A percentile compares a stretch with the other conserved stretches of the same genome.
phyloP scores from a whole-genome alignment of 495 filamentous ascomycete species.

The Penicillium fimorum region DNA sequence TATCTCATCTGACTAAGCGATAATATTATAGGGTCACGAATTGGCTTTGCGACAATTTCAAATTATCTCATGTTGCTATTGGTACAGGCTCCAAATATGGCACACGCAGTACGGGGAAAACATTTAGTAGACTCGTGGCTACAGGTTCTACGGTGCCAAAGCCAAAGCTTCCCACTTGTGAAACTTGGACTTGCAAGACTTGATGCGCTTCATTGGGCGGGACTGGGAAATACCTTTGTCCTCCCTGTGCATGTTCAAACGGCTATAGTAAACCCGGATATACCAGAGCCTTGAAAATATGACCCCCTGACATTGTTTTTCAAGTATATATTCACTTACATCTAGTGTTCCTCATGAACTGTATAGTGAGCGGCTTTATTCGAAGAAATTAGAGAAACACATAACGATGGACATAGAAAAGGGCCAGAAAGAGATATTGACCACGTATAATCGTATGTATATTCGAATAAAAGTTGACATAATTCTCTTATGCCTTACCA shows the following conservation, averaged over 20 bases:
- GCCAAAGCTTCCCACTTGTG: constrained; percentile 31
- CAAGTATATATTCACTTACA: background rate
- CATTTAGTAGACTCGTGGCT: constrained; percentile 37
- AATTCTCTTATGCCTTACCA: no score
- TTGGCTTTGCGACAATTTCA: constrained; percentile 38
- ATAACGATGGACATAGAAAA: constrained; percentile 7
- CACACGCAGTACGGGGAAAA: constrained; percentile 31
- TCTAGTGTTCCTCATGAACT: background rate
- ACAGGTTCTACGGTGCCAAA: constrained; percentile 32
- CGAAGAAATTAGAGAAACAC: background rate
- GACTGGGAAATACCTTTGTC: constrained; percentile 27
- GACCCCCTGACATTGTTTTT: background rate
- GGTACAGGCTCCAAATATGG: constrained; percentile 34
- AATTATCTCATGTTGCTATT: constrained; percentile 38
- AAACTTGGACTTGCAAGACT: constrained; percentile 34
- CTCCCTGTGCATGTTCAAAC: constrained; percentile 32
- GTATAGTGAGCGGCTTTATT: background rate
- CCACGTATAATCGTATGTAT: background rate
- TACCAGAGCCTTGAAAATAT: background rate
- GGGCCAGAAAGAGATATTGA: background rate
- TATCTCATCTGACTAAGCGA: background rate
- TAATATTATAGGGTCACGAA: constrained; percentile 32
- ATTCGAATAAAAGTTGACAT: background rate
- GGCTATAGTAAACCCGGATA: constrained; percentile 11
- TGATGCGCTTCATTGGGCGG: constrained; percentile 32